Evolutionary conservation across 2,329 filamentous ascomycete species (phyloP).

Genomic region (Aspergillus candidus): DNA sequence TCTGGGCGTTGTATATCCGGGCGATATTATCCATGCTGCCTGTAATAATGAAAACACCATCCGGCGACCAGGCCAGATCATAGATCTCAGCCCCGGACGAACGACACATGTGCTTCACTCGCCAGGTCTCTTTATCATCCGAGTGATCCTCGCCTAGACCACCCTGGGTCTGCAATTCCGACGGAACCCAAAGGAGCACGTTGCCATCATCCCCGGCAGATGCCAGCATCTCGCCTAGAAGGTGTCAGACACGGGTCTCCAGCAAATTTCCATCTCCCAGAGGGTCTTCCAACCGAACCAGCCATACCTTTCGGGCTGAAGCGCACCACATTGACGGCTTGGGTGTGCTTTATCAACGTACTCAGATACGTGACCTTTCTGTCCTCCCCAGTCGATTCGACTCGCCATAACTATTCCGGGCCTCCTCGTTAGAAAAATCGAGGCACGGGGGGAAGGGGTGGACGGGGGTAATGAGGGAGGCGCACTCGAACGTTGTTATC

Average conservation of each 20-base stretch:
- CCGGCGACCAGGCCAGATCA: slow-evolving; percentile 97
- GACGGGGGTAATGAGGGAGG: slow-evolving; percentile 19
- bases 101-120: slow-evolving; percentile 95
- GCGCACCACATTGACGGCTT: slow-evolving; percentile 95
- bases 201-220: slow-evolving; percentile 97
- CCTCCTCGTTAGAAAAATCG: slow-evolving; percentile 32
- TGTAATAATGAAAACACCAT: slow-evolving; percentile 91
- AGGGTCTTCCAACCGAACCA: background rate
- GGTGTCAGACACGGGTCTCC: slow-evolving; percentile 18
- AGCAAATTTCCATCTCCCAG: background rate
- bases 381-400: slow-evolving; percentile 78
- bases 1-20: slow-evolving; percentile 90
- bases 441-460: slow-evolving; percentile 10
- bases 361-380: slow-evolving; percentile 87
- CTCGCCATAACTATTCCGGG: slow-evolving; percentile 69
- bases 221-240: slow-evolving; percentile 77
- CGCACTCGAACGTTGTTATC: slow-evolving; percentile 92
- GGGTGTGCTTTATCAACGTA: slow-evolving; percentile 86
- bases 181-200: slow-evolving; percentile 90
- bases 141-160: slow-evolving; percentile 75
- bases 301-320: slow-evolving; percentile 82
- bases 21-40: slow-evolving; percentile 99
- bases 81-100: slow-evolving; percentile 95
- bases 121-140: slow-evolving; percentile 95
- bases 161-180: slow-evolving; percentile 62